Conservation (phyloP, 768 basidiomycete species). For the Serpula lacrymans region DNA sequence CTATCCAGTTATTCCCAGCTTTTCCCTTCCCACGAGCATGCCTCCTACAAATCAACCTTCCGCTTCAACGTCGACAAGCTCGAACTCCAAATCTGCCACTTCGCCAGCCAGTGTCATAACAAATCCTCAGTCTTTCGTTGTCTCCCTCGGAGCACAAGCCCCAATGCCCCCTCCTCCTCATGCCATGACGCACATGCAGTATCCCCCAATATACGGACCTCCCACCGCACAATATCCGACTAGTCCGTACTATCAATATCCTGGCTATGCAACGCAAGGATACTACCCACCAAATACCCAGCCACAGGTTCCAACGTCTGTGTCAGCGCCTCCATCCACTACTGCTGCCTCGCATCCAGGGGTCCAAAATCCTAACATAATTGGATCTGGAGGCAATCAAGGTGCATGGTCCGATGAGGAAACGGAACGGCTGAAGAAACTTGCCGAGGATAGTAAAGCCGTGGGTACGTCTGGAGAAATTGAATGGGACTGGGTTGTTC, state of each 20-base stretch:
- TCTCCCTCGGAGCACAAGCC: slow-evolving; percentile 57
- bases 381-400: slow-evolving; percentile 47
- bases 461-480: slow-evolving; percentile 52
- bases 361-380: slow-evolving; percentile 29
- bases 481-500: slow-evolving; percentile 78
- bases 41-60: slow-evolving; percentile 29
- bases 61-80: slow-evolving; percentile 24
- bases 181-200: slow-evolving; percentile 33
- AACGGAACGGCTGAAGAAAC: slow-evolving; percentile 58
- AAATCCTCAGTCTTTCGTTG: slow-evolving; percentile 70
- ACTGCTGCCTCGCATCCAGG: slow-evolving; percentile 17
- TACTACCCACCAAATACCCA: slow-evolving; percentile 35
- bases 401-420: slow-evolving; percentile 82
- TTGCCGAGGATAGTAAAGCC: slow-evolving; percentile 66
- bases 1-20: slow-evolving; percentile 45
- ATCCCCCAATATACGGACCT: slow-evolving; percentile 27
- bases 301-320: slow-evolving; percentile 20
- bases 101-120: slow-evolving; percentile 54
- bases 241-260: slow-evolving; percentile 61
- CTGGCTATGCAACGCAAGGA: slow-evolving; percentile 27
- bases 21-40: slow-evolving; percentile 23
- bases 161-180: slow-evolving; percentile 34
- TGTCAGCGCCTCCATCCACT: slow-evolving; percentile 20
- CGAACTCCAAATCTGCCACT: slow-evolving; percentile 29
- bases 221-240: slow-evolving; percentile 58